Evolutionary conservation across 352 stramenopile genomes (phyloP).

Genomic region (Globisporangium parvum): DNA sequence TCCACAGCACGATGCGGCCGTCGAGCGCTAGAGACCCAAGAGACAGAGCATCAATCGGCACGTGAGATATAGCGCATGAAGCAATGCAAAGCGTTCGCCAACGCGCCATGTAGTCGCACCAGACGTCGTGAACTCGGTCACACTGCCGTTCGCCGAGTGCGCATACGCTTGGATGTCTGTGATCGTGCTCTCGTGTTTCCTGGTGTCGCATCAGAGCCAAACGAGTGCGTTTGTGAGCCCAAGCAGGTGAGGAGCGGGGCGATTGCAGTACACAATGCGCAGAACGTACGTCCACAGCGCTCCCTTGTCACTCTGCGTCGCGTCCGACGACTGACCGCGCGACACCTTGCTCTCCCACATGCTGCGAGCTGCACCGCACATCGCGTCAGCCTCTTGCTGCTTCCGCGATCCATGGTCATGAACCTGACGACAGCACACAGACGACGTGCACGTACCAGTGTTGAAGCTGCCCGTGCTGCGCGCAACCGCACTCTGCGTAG

Average conservation of each 20-base stretch:
- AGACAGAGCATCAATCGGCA: background rate
- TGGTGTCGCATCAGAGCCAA: constrained; percentile 9
- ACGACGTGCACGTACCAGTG: constrained; percentile 26
- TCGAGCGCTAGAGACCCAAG: constrained; percentile 48
- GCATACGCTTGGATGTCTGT: constrained; percentile 74
- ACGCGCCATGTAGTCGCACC: constrained; percentile 27
- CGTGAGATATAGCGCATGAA: background rate
- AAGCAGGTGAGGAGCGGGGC: background rate
- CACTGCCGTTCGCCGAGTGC: constrained; percentile 35
- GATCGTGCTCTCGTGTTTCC: constrained; percentile 84
- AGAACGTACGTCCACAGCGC: constrained; percentile 72
- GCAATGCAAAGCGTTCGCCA: too few relatives aligned
- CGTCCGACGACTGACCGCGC: constrained; percentile 76
- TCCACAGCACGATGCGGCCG: constrained; percentile 76
- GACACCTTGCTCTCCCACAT: constrained; percentile 85
- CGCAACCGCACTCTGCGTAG: constrained; percentile 45
- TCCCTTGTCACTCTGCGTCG: constrained; percentile 75
- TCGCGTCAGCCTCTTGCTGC: background rate
- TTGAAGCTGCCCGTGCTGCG: constrained; percentile 59
- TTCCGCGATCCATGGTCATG: background rate
- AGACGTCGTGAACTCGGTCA: constrained; percentile 80
- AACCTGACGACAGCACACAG: background rate
- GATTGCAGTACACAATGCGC: background rate
- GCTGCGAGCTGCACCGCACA: constrained; percentile 37
- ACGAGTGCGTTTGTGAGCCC: background rate